A percentile compares a stretch with the other conserved stretches of the same genome.
phyloP scores from a whole-genome alignment of 1,284 basidiomycete genomes.

The Meira nashicola region DNA sequence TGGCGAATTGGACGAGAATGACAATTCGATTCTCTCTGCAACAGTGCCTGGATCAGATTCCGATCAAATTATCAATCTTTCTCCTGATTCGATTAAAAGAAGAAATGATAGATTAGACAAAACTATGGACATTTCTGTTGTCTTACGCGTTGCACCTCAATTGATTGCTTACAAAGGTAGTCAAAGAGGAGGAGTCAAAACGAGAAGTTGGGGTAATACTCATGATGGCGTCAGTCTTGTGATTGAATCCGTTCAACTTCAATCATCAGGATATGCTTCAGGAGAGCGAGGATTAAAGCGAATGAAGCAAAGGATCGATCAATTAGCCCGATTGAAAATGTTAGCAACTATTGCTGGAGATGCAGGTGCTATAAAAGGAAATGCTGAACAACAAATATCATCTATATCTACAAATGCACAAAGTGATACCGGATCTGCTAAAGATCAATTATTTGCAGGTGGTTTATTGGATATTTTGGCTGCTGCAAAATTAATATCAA shows the following conservation, averaged over 20 bases:
- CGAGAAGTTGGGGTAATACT: conserved; percentile 60
- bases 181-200: conserved; percentile 56
- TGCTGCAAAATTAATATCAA: no score
- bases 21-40: no score
- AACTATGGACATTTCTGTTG: conserved; percentile 55
- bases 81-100: not conserved
- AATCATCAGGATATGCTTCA: conserved; percentile 26
- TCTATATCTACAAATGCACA: no score
- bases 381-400: not conserved
- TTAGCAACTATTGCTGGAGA: conserved; percentile 9
- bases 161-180: conserved; percentile 58
- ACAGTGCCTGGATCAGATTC: not conserved
- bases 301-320: conserved; percentile 12
- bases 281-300: not conserved
- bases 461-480: no score
- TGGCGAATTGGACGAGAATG: not conserved
- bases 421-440: no score
- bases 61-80: not conserved
- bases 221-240: conserved; percentile 60
- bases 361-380: not conserved
- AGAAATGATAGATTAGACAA: not conserved
- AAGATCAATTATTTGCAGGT: no score
- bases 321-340: conserved; percentile 8
- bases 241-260: conserved; percentile 56
- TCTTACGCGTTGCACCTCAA: conserved; percentile 57